Evolutionary conservation across 75 land plant species (phyloP), one percentile per base, ranked within the genome.

Genomic region (Larix kaempferi): DNA sequence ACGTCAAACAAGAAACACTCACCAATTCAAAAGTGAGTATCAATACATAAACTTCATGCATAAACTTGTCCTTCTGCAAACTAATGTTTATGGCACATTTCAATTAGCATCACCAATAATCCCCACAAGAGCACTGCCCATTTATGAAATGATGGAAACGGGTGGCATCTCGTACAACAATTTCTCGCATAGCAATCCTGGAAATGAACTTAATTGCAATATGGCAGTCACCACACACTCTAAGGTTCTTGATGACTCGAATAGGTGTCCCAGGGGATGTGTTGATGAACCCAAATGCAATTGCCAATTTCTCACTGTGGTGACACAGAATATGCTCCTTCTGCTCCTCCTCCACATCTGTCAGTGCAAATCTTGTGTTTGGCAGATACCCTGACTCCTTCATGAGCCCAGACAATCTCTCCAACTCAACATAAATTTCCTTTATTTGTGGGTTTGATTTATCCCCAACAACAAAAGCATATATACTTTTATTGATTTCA

Each of bases 171-270:
- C 23, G 21, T 60, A 60, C 62, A 22, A 60, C 22, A 60, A 60
- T 60, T 19, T 21, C 62, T 60, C 62, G 5, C 23, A 7, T 22
- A 21, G 6, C 23, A 22, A 19, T 19, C 23, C 8, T 60, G 22
- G 62, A 60, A 22, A 60, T 22, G 23, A 60, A 60, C 62, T 60
- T 60, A 19, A 60, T 60, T 19, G 62, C 62, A 60, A 22, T n/a
- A 60, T 60, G 62, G 62, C 62, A 60, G 17, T 60, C 62, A 60
- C 23, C 62, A 60, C 62, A 60, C 23, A 60, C 23, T 60, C 62
- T 5, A 22, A 21, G 62, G 17, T 60, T 60, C 22, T 60, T 60
- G 23, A 21, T 19, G 7, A 60, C 23, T 19, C 23, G 62, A 21
- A 60, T 21, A 21, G 62, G 21, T 22, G 62, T 60, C 62, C 62